Base-by-base conservation (phyloP, 768 basidiomycete genomes). In the Pulveroboletus sp. region DNA sequence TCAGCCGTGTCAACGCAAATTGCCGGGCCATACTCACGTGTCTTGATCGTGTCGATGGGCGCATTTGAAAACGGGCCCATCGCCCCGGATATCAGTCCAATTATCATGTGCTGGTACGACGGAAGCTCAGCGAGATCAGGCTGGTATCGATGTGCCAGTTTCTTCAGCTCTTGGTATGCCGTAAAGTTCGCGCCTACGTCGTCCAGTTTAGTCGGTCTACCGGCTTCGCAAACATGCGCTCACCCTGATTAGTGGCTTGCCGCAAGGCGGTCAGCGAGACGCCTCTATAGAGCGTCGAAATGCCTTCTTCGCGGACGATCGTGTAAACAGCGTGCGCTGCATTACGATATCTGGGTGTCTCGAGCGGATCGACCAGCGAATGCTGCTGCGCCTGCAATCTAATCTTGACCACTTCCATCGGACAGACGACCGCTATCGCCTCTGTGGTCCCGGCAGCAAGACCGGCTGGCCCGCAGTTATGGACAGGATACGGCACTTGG, bases 351-450 rank as follows among this genome's bases (percentile, higher is more conserved):
- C 88, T 80, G 5, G 97, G 97, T 14, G 81, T 75, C 63, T 99
- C 97, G 45, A 95, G 71, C 31, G 97, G 97, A 69, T 99, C 97
- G 7, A 94, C 91, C 40, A 99, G 76, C 19, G 95, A 98, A 69
- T 98, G 97, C 63, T 90, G 87, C 63, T 99, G 97, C 4, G 97
- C 95, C 70, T 99, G 97, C 60, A 99, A 72, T 23, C 97, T 82
- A 64, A 99, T 98, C 77, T 98, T 98, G 65, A 99, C 90, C 17
- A 98, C 97, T 66, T 99, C 97, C 97, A 99, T 98, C 0, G 97
- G 97, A 38, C 90, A 95, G 11, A 99, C 97, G 38, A 99, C 92
- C 14, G 83, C 76, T 16, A 99, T 81, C 2, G 94, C 97, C 70
- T 98, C 97, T 1, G 93, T 90, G n/a, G 86, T 86, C 21, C 97